Evolutionary conservation across 2,329 filamentous ascomycete genomes (phyloP), one percentile per base, ranked within the genome.

Genomic region (Botrytis aclada): DNA sequence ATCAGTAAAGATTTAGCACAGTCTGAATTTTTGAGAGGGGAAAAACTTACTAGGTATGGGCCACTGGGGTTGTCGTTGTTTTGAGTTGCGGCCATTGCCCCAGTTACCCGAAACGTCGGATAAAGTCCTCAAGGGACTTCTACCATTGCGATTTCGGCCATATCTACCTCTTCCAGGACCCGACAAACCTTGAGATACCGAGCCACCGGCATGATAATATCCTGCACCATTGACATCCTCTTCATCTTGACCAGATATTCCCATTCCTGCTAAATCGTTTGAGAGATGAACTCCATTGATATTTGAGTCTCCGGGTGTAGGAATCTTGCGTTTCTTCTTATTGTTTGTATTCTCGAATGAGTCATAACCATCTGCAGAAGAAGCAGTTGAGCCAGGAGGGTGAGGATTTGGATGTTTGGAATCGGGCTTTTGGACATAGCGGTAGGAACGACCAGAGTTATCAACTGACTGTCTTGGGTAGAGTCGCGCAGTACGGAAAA

Each of bases 251-350:
- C 85, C 82, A 51, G 85, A 84, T 65, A 91, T 85, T 62, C 88
- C 88, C 86, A 92, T 87, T 77, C 85, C 88, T 58, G 89, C 87
- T 81, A 92, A 85, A 76, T 92, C 90, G 41, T 88, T 86, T 25
- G 89, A 89, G 69, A 92, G 82, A 74, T 80, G 79, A 63, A 76
- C 76, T n/a, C 80, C 79, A 70, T 81, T 81, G 45, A 80, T 77
- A 5, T 82, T 88, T 22, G 90, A 86, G 78, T 93, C 92, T 29
- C 93, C 92, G 16, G 93, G 94, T 0, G 94, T 94, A 0, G 96
- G 96, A 54, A 99, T 98, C 84, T 99, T 99, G 77, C 96, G 89
- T 83, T 99, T 98, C 85, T 98, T 99, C 84, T 99, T 99, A 81
- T 99, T 99, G 82, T 97, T 98, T 51, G 94, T 97, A 79, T 98